phyloP scores from a whole-genome alignment of 257 asterid species.

The Nicotiana sylvestris region DNA sequence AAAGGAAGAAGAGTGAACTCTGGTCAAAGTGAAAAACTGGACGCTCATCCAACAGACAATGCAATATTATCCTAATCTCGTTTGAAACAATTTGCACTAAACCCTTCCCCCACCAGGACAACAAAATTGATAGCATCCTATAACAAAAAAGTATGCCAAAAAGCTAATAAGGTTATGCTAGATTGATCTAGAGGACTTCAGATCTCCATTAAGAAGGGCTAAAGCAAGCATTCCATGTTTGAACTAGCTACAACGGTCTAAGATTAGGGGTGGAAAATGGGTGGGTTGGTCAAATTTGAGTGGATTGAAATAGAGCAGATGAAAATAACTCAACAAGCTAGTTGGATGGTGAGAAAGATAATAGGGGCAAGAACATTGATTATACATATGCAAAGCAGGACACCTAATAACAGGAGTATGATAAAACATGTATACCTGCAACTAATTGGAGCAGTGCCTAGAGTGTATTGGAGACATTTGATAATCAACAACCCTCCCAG shows the following conservation, averaged over 20 bases:
- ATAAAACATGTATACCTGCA: too few relatives aligned
- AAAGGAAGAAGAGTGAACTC: neutral
- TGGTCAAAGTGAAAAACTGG: neutral
- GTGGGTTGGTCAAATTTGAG: too few relatives aligned
- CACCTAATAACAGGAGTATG: too few relatives aligned
- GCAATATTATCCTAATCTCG: neutral
- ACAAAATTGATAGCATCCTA: neutral
- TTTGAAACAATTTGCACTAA: neutral
- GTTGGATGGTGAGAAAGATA: too few relatives aligned
- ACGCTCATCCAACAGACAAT: neutral
- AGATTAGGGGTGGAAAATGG: neutral
- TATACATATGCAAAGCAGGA: too few relatives aligned
- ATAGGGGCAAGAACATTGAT: too few relatives aligned
- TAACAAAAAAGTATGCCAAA: neutral
- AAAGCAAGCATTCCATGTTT: neutral
- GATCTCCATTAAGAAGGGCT: neutral
- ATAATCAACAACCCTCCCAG: too few relatives aligned
- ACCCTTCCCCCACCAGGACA: neutral
- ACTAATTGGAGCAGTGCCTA: too few relatives aligned
- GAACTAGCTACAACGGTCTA: neutral
- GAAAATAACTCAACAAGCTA: too few relatives aligned
- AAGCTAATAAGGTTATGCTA: neutral
- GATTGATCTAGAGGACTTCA: neutral
- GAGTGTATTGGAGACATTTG: too few relatives aligned
- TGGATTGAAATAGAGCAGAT: too few relatives aligned